Base-by-base conservation (phyloP, 1,284 basidiomycete genomes). In the Malassezia brasiliensis region DNA sequence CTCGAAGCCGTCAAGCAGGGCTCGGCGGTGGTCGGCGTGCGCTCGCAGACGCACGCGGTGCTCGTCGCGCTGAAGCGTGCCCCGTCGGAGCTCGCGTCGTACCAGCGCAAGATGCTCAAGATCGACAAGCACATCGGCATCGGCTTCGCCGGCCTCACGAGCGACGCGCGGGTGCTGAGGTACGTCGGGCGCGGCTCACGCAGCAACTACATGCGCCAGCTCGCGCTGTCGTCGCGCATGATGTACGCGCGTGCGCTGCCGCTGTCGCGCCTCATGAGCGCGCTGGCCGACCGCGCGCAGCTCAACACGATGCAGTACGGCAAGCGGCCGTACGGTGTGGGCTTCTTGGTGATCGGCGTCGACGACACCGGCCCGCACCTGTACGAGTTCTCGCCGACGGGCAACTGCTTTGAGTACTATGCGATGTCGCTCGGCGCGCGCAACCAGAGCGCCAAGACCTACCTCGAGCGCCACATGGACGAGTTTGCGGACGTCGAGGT, bases 101-200 rank as follows among this genome's bases (percentile, higher is more conserved):
- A 98, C 80, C 94, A 99, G 76, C 91, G 98, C 79, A 98, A 99
- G 82, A 88, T 98, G 85, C 93, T 94, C 77, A 83, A 90, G 72
- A 94, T 99, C 83, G 94, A 98, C 76, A 91, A 96, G 77, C 94
- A 99, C 78, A 85, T 96, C 71, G 94, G 94, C 41, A 90, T 99
- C 71, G 94, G 90, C 45, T 98, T 98, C 75, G 94, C 94, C 47
- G 94, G 94, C 19, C 79, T 99, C 61, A 99, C 94, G 8, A 91
- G 88, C 49, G 94, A 99, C 79, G 94, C 94, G 50, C 85, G 94
- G 76, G 94, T 98, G 0, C 63, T 72, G 17, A 42, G 38, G 38
- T 40, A 40, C 17, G 38, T 40, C n/a, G 37, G 37, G 20, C 37
- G 37, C n/a, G 20, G 7, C 22, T 22, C 7, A 40, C 9, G 38